phyloP scores from a whole-genome alignment of 2,329 filamentous ascomycete genomes.

The Hirsutella minnesotensis region DNA sequence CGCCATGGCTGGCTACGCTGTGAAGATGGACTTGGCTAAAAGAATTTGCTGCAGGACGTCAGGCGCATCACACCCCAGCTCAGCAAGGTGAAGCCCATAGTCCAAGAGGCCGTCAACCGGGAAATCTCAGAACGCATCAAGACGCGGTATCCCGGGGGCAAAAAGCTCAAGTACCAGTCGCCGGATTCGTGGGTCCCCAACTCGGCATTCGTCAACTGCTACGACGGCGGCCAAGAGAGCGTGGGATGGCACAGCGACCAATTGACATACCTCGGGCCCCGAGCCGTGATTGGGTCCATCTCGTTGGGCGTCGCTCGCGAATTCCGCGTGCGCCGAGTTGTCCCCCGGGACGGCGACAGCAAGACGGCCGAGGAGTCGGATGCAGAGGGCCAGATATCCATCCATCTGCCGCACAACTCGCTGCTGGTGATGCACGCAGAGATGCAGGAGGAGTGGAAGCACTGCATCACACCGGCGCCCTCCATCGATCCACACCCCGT shows the following conservation, averaged over 20 bases:
- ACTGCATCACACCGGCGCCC: slow-evolving; percentile 63
- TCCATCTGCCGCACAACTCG: slow-evolving; percentile 90
- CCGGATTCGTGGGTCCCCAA: slow-evolving; percentile 69
- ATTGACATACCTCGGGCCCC: slow-evolving; percentile 82
- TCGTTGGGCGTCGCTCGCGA: slow-evolving; percentile 88
- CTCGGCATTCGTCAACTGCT: slow-evolving; percentile 90
- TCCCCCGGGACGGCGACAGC: slow-evolving; percentile 41
- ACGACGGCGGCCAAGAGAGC: slow-evolving; percentile 65
- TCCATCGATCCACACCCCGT: slow-evolving; percentile 78
- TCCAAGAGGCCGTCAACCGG: slow-evolving; percentile 64
- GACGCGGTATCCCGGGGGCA: slow-evolving; percentile 52
- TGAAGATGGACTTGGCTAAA: background rate
- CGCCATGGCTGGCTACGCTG: background rate
- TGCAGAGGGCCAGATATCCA: slow-evolving; percentile 73
- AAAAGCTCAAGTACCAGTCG: slow-evolving; percentile 70
- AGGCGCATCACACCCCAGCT: slow-evolving; percentile 67
- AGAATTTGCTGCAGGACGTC: slow-evolving; percentile 64
- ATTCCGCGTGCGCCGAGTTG: slow-evolving; percentile 72
- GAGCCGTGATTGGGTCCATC: slow-evolving; percentile 77
- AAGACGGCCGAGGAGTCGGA: slow-evolving; percentile 39
- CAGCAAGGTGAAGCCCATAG: slow-evolving; percentile 52
- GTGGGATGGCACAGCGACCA: slow-evolving; percentile 93
- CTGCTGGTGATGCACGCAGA: slow-evolving; percentile 92
- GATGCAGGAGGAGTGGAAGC: slow-evolving; percentile 97
- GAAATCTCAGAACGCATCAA: slow-evolving; percentile 64